Evolutionary conservation across 2,329 filamentous ascomycete species (phyloP), one percentile per base, ranked within the genome.

Genomic region (Penicillium thymicola): DNA sequence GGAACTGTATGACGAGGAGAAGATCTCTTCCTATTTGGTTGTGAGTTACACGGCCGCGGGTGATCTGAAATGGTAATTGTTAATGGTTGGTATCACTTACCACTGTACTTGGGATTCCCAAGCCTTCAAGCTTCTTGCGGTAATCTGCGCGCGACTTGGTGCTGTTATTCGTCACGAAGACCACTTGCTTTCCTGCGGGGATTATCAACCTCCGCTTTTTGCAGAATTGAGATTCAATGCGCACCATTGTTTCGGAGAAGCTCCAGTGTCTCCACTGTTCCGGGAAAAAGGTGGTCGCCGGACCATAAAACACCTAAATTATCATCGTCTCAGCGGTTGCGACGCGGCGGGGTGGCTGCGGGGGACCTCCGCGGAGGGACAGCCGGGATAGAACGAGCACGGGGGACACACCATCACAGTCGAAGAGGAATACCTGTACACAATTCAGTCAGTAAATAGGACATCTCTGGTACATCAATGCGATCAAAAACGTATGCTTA

Each of bases 161-260:
- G 70, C 92, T 97, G 79, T 99, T 99, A 79, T 99, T 99, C 40
- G 94, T 99, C 51, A 99, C 94, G 71, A 99, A 99, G 53, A 99
- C 87, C 34, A 94, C 83, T 72, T 88, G 88, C 76, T 99, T 99
- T 71, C 90, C 92, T 94, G 60, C 2, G 18, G 28, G 18, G n/a
- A 5, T 23, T 14, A 18, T 60, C 23, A 63, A 54, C 45, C 38
- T 59, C 51, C 36, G 47, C 40, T 34, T 36, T 21, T 14, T 11
- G 11, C 14, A 9, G 3, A 11, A 11, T 28, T 4, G n/a, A 14
- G 28, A 28, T 25, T 28, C 27, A 21, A 46, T 34, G 18, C 55
- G 49, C 69, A 92, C 92, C 91, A 85, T 85, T 89, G 55, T 85
- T 87, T 69, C 90, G 87, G 60, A 99, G 79, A 76, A 96, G 81